phyloP scores from a whole-genome alignment of 108 stramenopile genomes.

The Nitzschia sp. region DNA sequence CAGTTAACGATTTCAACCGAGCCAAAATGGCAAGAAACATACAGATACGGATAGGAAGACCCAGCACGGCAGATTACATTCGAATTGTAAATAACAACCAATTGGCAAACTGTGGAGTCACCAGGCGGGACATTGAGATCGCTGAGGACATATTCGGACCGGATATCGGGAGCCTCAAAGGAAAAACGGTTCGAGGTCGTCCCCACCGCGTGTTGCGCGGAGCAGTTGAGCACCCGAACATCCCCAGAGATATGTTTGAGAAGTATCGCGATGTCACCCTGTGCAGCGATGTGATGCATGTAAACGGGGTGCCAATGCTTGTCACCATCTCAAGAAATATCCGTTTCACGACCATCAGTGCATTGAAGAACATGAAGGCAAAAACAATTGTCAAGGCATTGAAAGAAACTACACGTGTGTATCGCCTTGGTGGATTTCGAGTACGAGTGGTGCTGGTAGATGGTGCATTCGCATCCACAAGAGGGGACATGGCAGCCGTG shows the following conservation, averaged over 20 bases:
- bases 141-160: slow-evolving; percentile 16
- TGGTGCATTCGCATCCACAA: slow-evolving; percentile 35
- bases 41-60: background rate
- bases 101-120: slow-evolving; percentile 10
- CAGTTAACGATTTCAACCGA: background rate
- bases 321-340: slow-evolving; percentile 32
- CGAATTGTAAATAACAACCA: background rate
- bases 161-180: slow-evolving; percentile 15
- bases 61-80: slow-evolving; percentile 14
- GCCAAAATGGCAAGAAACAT: background rate
- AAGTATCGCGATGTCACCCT: slow-evolving; percentile 16
- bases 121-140: background rate
- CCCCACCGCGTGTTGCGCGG: background rate
- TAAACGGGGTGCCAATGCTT: slow-evolving; percentile 44
- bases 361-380: background rate
- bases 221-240: background rate
- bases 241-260: background rate
- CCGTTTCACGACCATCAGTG: slow-evolving; percentile 27
- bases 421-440: slow-evolving; percentile 33
- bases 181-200: background rate
- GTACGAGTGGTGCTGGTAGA: slow-evolving; percentile 23
- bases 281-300: slow-evolving; percentile 38
- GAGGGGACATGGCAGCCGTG: slow-evolving; percentile 6
- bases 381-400: slow-evolving; percentile 4
- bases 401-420: slow-evolving; percentile 17